Base-by-base conservation (phyloP, 2,329 filamentous ascomycete species). In the Penicillium sp. region DNA sequence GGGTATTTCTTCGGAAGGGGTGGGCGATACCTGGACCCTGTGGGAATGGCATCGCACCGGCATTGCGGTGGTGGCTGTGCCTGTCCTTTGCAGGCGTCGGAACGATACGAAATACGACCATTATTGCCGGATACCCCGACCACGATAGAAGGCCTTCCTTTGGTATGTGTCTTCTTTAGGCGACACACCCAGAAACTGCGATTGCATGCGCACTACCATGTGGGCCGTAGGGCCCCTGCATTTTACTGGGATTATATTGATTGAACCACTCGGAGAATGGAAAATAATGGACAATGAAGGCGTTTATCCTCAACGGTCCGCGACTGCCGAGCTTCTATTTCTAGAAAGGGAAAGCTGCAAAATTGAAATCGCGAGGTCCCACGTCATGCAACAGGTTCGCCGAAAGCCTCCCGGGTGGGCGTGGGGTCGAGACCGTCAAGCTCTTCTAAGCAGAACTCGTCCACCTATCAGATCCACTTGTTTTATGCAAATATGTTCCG, bases 391-490 rank as follows among this genome's bases (percentile, higher is more conserved):
- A 26, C 11, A 4, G 16, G 19, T 10, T 22, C 26, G 11, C 28
- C 6, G 7, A 25, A 52, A 52, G 35, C 51, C 51, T 37, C 14
- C 43, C 43, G 43, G 26, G 43, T 28, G 25, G 26, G 37, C 19
- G 28, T n/a, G 40, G 26, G 54, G 51, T 49, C 62, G 55, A 60
- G 60, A 46, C 60, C 53, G 40, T 45, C 33, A 28, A 22, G 33
- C 22, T 58, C 40, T 53, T 57, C 54, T 60, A 57, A 57, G 49
- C 49, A 54, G 49, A 13, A n/a, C 51, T 13, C 22, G 22, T 26
- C 19, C 13, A 16, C 25, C 51, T 28, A 40, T 25, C 48, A 58
- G 38, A 45, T 53, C 49, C 42, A 22, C 45, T 43, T 43, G 6
- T 43, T 49, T 51, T 46, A 61, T 58, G 43, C 51, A 40, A 25